Conservation (phyloP, 78 protist species). For the Chrysochromulina tobinii region DNA sequence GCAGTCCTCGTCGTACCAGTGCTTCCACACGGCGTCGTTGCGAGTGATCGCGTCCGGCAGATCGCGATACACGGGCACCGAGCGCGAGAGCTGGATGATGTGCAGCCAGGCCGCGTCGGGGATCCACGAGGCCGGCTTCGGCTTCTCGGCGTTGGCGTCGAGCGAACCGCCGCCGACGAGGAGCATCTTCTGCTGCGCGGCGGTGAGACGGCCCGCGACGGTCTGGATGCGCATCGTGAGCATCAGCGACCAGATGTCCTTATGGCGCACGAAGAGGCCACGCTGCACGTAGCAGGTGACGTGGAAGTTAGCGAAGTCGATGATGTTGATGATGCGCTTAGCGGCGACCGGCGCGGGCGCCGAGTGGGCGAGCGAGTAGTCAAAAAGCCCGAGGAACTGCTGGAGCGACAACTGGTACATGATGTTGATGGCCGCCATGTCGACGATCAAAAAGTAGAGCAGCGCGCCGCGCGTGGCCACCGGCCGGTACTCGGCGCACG, state of each 20-base stretch:
- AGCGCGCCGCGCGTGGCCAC: constrained; percentile 87
- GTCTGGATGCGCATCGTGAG: constrained; percentile 71
- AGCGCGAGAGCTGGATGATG: not conserved
- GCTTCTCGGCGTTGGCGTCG: constrained; percentile 34
- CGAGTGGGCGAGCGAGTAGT: constrained; percentile 49
- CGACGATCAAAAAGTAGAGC: constrained; percentile 83
- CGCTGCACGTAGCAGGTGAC: constrained; percentile 58
- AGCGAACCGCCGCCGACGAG: constrained; percentile 81
- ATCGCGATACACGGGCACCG: not conserved
- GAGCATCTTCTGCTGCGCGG: constrained; percentile 18
- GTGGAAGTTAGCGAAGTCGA: constrained; percentile 53
- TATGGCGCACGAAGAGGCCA: constrained; percentile 76
- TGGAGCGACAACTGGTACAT: constrained; percentile 88
- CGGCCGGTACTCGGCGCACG: constrained; percentile 84
- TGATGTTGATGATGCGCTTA: constrained; percentile 69
- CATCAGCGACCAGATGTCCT: constrained; percentile 67
- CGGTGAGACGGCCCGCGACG: constrained; percentile 32
- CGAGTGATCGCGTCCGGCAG: constrained; percentile 48
- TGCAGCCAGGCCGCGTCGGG: constrained; percentile 71
- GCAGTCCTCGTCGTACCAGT: constrained; percentile 74
- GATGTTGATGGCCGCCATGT: constrained; percentile 69
- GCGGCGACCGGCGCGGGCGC: constrained; percentile 45
- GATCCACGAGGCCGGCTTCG: constrained; percentile 71
- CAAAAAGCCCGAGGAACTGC: constrained; percentile 79
- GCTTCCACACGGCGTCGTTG: constrained; percentile 68